These are phyloP conservation scores for Leccinum truebloodii DNA, from an alignment of 768 basidiomycete genomes.

Conservation along the genomic window DNA sequence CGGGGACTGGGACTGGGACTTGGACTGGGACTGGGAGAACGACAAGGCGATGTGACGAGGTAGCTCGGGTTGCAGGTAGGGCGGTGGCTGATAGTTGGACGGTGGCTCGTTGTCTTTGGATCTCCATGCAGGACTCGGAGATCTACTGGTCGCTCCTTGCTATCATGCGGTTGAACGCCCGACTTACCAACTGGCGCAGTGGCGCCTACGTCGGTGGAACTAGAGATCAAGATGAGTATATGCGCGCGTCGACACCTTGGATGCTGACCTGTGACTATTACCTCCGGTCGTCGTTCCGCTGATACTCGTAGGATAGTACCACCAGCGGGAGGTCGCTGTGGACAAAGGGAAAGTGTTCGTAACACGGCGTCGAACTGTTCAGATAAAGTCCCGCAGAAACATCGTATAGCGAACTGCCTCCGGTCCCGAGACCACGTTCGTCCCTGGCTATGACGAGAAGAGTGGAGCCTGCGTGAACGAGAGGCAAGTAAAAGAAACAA, in stretches of 20 bases:
- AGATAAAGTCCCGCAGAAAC: too few species aligned
- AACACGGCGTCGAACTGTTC: too few species aligned
- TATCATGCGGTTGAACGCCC: constrained; percentile 17
- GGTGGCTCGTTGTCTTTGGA: constrained; percentile 49
- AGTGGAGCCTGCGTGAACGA: constrained; percentile 61
- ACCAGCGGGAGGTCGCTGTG: constrained; percentile 71
- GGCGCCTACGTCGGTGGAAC: constrained; percentile 43
- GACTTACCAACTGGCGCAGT: constrained; percentile 34
- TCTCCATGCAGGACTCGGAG: constrained; percentile 49
- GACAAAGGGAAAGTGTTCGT: constrained; percentile 62
- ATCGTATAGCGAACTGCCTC: too few species aligned
- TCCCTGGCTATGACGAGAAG: constrained; percentile 36
- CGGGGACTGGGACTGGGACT: too few species aligned
- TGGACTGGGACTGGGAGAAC: constrained; percentile 30
- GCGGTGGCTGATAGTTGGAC: constrained; percentile 49
- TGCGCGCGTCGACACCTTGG: neutral
- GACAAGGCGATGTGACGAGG: constrained; percentile 15
- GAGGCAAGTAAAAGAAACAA: constrained; percentile 11
- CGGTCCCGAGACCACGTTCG: too few species aligned
- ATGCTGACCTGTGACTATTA: constrained; percentile 27
- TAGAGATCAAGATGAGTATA: constrained; percentile 11
- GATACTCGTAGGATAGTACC: constrained; percentile 61
- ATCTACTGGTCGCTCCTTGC: constrained; percentile 63
- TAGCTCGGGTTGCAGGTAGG: constrained; percentile 74
- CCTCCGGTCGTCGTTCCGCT: constrained; percentile 29